Percentiles rank a stretch among this genome's conserved stretches.
These are phyloP conservation scores for Fusarium napiforme DNA, from an alignment of 2,329 filamentous ascomycete species.

Conservation along the genomic window DNA sequence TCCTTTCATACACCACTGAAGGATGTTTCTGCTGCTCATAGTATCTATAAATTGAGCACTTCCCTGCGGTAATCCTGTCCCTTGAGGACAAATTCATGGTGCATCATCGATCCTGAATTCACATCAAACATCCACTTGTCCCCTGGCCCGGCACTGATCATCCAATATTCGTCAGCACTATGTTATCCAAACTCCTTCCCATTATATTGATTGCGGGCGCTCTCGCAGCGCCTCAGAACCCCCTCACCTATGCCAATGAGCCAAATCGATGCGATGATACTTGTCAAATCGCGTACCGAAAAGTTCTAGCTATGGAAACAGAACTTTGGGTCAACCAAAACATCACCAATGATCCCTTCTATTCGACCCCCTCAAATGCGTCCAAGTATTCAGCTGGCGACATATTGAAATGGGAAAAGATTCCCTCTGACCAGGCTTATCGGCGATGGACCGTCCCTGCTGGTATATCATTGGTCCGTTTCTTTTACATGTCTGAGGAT, in stretches of 20 bases:
- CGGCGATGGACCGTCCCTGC: slow-evolving; percentile 7
- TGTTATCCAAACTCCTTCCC: not conserved
- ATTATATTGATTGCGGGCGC: fast-evolving
- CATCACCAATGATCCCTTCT: not conserved
- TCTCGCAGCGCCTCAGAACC: not conserved
- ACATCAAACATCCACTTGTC: too few relatives aligned
- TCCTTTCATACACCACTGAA: fast-evolving
- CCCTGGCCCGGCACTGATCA: fast-evolving
- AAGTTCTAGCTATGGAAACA: not conserved
- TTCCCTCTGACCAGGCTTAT: not conserved
- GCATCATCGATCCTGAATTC: fast-evolving
- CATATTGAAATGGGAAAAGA: not conserved
- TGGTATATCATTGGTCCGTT: not conserved
- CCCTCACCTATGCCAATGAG: not conserved
- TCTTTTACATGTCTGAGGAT: slow-evolving; percentile 5
- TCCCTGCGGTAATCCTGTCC: fast-evolving
- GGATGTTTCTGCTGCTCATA: fast-evolving
- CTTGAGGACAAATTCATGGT: fast-evolving
- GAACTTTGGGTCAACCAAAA: not conserved
- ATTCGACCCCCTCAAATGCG: not conserved
- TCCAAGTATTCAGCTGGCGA: not conserved
- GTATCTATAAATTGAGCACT: fast-evolving
- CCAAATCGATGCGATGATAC: not conserved
- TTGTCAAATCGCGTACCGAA: not conserved
- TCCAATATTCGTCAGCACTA: fast-evolving